These are phyloP conservation scores for Chlamydomonas sp. DNA, from an alignment of 139 green algal genomes.

Conservation along the genomic window DNA sequence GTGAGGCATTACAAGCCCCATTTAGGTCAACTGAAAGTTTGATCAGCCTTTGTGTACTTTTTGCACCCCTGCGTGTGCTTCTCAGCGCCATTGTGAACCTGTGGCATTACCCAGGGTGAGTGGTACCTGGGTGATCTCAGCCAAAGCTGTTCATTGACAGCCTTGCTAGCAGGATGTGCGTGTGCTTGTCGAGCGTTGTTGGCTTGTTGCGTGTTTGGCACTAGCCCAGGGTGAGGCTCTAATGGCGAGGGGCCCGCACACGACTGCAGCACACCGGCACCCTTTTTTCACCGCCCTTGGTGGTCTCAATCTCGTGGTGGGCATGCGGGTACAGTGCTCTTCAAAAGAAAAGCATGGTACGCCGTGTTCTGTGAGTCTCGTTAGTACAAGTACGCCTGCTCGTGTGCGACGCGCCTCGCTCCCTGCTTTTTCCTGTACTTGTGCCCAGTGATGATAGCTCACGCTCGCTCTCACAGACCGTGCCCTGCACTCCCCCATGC, in stretches of 20 bases:
- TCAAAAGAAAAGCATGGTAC: too few species aligned
- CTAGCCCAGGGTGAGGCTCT: too few species aligned
- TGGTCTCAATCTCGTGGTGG: too few species aligned
- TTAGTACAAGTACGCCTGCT: not conserved
- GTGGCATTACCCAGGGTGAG: not conserved
- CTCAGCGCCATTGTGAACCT: not conserved
- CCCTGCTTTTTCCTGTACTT: not conserved
- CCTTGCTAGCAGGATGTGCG: not conserved
- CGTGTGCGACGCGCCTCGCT: not conserved
- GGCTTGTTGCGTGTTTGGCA: too few species aligned
- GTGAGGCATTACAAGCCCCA: constrained; percentile 38
- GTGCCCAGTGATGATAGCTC: not conserved
- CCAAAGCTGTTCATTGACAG: not conserved
- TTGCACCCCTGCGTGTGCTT: not conserved
- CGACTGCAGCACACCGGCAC: too few species aligned
- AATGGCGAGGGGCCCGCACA: too few species aligned
- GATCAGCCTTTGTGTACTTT: not conserved
- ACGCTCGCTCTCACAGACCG: too few species aligned
- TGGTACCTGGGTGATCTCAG: not conserved
- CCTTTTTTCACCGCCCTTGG: too few species aligned
- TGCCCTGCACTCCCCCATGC: not conserved
- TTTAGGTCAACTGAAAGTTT: not conserved
- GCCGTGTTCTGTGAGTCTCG: not conserved
- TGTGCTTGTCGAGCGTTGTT: not conserved
- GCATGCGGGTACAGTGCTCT: too few species aligned